Evolutionary conservation across 176 grass and related monocot species (phyloP).

Genomic region (Musa acuminata): DNA sequence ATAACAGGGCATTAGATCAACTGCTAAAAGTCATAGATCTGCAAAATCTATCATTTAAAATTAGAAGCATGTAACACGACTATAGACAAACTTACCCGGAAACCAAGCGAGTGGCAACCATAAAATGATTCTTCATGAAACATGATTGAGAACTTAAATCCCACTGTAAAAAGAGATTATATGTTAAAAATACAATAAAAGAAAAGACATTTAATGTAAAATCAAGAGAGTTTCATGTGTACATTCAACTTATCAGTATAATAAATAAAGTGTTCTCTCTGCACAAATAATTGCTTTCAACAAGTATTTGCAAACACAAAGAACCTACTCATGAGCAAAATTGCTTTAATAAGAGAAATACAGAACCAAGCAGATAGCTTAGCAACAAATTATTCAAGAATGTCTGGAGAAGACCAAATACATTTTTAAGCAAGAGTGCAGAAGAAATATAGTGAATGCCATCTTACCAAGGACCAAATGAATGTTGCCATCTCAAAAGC

Average conservation of each 20-base stretch:
- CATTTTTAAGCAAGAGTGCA: neutral
- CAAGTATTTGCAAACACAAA: neutral
- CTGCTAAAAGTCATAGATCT: too few species aligned
- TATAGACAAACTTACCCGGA: constrained; percentile 53
- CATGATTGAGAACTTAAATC: constrained; percentile 76
- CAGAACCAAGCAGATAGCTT: neutral
- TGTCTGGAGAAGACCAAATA: neutral
- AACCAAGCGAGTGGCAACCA: constrained; percentile 62
- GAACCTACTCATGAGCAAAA: neutral
- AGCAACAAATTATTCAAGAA: neutral
- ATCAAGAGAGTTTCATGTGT: too few species aligned
- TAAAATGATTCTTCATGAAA: constrained; percentile 88
- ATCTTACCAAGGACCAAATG: constrained; percentile 88
- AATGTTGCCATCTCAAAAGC: constrained; percentile 99
- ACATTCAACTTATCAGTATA: neutral
- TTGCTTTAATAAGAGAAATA: neutral
- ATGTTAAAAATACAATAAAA: neutral
- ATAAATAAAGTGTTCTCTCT: neutral
- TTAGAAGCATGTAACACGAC: neutral
- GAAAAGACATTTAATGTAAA: neutral
- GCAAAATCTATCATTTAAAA: neutral
- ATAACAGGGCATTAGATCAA: neutral
- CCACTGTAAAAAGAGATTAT: constrained; percentile 49
- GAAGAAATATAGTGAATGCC: constrained; percentile 1
- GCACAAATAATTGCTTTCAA: neutral